phyloP scores from a whole-genome alignment of 2,329 filamentous ascomycete species.

The Talaromyces verruculosus region DNA sequence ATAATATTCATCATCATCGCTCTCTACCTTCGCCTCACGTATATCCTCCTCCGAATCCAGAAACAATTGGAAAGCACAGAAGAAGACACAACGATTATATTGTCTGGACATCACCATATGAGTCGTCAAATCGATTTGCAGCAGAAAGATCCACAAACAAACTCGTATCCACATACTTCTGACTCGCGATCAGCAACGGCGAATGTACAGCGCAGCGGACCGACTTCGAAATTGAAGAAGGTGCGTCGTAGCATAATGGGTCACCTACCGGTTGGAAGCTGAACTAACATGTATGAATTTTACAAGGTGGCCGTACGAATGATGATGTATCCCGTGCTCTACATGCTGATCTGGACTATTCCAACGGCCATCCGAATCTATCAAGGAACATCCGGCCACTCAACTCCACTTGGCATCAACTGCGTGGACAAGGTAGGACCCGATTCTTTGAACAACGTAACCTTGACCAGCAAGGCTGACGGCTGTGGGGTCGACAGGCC shows the following conservation, averaged over 20 bases:
- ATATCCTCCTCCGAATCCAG: conserved; percentile 10
- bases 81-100: conserved; percentile 16
- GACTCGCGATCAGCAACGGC: not conserved
- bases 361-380: conserved; percentile 15
- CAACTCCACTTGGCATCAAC: conserved; percentile 1
- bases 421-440: conserved; percentile 9
- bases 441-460: not conserved
- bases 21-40: conserved; percentile 13
- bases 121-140: not conserved
- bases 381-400: conserved; percentile 5
- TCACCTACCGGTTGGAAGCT: not conserved
- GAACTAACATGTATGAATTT: not conserved
- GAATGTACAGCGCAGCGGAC: not conserved
- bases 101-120: not conserved
- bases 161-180: not conserved
- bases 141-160: not conserved
- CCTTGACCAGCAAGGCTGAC: not conserved
- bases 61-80: conserved; percentile 8
- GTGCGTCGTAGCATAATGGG: not conserved
- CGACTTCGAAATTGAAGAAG: conserved; percentile 14
- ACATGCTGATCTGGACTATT: conserved; percentile 14
- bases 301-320: conserved; percentile 11
- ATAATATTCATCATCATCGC: conserved; percentile 13
- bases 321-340: conserved; percentile 17
- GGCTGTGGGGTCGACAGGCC: not conserved